Base-by-base conservation (phyloP, 225 moss, liverwort and hornwort genomes). In the Marchantia paleacea region DNA sequence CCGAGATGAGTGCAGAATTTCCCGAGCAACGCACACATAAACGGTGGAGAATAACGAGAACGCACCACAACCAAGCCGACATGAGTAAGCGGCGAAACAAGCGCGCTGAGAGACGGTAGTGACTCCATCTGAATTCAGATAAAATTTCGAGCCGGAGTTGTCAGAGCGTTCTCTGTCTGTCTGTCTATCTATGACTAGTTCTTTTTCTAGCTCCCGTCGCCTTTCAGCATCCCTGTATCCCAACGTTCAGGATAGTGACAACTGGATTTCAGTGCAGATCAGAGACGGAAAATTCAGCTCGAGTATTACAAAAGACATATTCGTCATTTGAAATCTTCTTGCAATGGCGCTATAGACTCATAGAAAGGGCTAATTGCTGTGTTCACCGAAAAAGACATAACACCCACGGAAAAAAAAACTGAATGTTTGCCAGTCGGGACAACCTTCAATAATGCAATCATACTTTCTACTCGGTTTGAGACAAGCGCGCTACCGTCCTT, bases 71-170 rank as follows among this genome's bases (percentile, higher is more conserved):
- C 60, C 31, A 62, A 8, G 76, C 76, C 31, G 62, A 48, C 58
- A 31, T 60, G 60, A 6, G 76, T 62, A n/a, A 76, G 61, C 58
- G 76, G 76, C 31, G 61, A 61, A 54, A 62, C 31, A 47, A 62
- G 76, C 39, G 76, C 58, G 31, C 48, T 49, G 22, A 62, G 48
- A 49, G 76, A 76, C 76, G 62, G 61, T n/a, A 61, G 47, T 10
- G 76, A 76, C 61, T 53, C 76, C 76, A 76, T 76, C 47, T 76
- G 76, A 29, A 29, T 54, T 20, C 28, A 74, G 74, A 76, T 61
- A 62, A 47, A 31, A 22, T 61, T 76, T 47, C 20, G 61, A 58
- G 19, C 10, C 13, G 76, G 10, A 61, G 61, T 61, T 12, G 76
- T 76, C 76, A 76, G 76, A 31, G 47, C 39, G 1, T 29, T 74